Percentiles rank a stretch among this genome's conserved stretches.
Evolutionary conservation across 352 stramenopile genomes (phyloP).

Genomic region (Blastocystis sp.): DNA sequence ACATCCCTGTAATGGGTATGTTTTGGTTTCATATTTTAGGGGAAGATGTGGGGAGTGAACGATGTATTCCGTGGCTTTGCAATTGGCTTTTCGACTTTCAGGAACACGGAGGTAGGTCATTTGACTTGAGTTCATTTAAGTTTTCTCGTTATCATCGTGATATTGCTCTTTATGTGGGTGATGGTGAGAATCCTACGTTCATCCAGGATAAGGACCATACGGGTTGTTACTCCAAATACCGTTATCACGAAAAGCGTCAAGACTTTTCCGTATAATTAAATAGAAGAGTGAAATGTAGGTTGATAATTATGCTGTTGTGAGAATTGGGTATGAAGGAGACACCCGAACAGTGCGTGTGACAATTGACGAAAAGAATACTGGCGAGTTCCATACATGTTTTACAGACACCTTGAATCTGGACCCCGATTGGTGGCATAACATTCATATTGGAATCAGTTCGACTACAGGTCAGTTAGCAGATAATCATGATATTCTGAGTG

Average conservation of each 20-base stretch:
- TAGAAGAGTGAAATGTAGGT: not conserved
- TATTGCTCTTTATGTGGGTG: slow-evolving; percentile 56
- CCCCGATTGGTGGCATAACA: slow-evolving; percentile 69
- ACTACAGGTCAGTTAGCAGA: slow-evolving; percentile 78
- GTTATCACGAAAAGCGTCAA: slow-evolving; percentile 72
- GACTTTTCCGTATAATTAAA: slow-evolving; percentile 70
- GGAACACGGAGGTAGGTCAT: slow-evolving; percentile 72
- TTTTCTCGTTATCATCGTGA: slow-evolving; percentile 68
- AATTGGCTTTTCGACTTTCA: slow-evolving; percentile 77
- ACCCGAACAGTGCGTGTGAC: slow-evolving; percentile 53
- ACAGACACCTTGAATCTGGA: slow-evolving; percentile 67
- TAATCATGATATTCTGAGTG: slow-evolving; percentile 76
- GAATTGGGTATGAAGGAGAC: slow-evolving; percentile 57
- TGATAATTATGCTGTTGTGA: slow-evolving; percentile 69
- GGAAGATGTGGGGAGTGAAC: slow-evolving; percentile 70
- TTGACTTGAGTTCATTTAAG: not conserved
- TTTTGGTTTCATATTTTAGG: not conserved
- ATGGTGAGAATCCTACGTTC: not conserved
- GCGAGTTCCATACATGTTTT: slow-evolving; percentile 71
- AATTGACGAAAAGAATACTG: slow-evolving; percentile 70
- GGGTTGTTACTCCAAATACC: slow-evolving; percentile 61
- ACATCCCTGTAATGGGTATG: not conserved
- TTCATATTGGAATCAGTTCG: slow-evolving; percentile 73
- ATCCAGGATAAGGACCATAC: slow-evolving; percentile 67
- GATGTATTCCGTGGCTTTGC: slow-evolving; percentile 73